Conservation (phyloP, 202 grass and related monocot species). For the Carex sylvatica region DNA sequence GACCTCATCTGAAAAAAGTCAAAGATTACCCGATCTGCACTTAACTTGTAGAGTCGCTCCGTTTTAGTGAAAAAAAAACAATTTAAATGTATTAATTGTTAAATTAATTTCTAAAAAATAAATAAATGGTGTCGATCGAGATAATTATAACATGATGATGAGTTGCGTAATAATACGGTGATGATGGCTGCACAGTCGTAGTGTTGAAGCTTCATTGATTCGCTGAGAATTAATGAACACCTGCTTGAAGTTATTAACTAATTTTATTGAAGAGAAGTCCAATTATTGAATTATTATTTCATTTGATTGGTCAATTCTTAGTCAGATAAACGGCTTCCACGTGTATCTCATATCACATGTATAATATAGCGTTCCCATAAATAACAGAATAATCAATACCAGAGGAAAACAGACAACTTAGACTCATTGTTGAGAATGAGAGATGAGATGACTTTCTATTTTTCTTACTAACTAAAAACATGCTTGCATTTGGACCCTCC, state of each 20-base stretch:
- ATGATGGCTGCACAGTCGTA: background rate
- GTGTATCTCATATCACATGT: background rate
- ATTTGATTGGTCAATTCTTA: constrained; percentile 1
- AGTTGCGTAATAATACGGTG: background rate
- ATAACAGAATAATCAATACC: background rate
- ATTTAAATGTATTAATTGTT: no score
- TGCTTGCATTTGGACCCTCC: background rate
- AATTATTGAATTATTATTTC: background rate
- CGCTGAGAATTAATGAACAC: background rate
- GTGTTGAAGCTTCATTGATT: constrained; percentile 6
- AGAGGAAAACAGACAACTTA: background rate
- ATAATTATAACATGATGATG: background rate
- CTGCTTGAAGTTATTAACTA: background rate
- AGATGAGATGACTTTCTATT: background rate
- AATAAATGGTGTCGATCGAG: no score
- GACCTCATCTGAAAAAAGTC: no score
- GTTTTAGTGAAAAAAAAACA: no score
- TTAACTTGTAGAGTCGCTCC: no score
- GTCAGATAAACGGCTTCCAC: constrained; percentile 3
- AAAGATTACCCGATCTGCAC: no score
- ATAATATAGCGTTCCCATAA: background rate
- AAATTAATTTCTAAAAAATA: no score
- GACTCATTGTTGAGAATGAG: background rate
- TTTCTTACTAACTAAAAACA: background rate
- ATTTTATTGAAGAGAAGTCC: background rate